phyloP scores from a whole-genome alignment of 768 basidiomycete species.

The Pulveroboletus ravenelii region DNA sequence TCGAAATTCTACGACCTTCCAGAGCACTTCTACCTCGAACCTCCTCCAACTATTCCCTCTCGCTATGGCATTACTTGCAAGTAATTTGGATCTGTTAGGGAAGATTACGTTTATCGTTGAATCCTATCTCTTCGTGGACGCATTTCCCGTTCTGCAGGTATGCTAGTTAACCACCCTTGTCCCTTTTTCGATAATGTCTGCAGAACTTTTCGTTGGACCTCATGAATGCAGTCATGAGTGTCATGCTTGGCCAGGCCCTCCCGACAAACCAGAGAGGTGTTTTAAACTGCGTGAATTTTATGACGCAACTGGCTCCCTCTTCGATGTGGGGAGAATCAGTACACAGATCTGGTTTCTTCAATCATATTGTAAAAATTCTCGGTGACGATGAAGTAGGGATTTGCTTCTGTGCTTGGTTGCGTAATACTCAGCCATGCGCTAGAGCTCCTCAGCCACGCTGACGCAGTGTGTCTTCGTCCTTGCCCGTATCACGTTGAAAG shows the following conservation, averaged over 20 bases:
- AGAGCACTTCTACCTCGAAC: slow-evolving; percentile 43
- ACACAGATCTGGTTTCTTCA: slow-evolving; percentile 71
- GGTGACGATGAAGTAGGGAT: slow-evolving; percentile 61
- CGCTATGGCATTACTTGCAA: slow-evolving; percentile 53
- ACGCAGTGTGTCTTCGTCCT: slow-evolving; percentile 72
- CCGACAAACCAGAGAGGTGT: slow-evolving; percentile 58
- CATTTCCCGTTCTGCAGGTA: slow-evolving; percentile 58
- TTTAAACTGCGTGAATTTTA: slow-evolving; percentile 51
- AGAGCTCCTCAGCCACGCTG: slow-evolving; percentile 36
- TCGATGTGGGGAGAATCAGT: slow-evolving; percentile 67
- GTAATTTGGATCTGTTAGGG: slow-evolving; percentile 72
- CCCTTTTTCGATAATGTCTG: neutral
- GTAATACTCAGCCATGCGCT: slow-evolving; percentile 8
- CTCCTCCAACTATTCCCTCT: slow-evolving; percentile 65
- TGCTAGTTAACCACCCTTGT: slow-evolving; percentile 9
- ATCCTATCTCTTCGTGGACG: slow-evolving; percentile 76
- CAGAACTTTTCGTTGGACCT: slow-evolving; percentile 55
- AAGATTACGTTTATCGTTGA: slow-evolving; percentile 63
- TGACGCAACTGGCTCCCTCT: slow-evolving; percentile 62
- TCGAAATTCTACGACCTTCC: slow-evolving; percentile 55
- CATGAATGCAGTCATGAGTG: slow-evolving; percentile 51
- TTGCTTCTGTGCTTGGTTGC: neutral
- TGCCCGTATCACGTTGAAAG: slow-evolving; percentile 65
- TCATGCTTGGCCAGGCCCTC: slow-evolving; percentile 47
- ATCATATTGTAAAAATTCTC: slow-evolving; percentile 52